phyloP scores from a whole-genome alignment of 225 moss, liverwort and hornwort genomes.

The Physcomitrium patens region DNA sequence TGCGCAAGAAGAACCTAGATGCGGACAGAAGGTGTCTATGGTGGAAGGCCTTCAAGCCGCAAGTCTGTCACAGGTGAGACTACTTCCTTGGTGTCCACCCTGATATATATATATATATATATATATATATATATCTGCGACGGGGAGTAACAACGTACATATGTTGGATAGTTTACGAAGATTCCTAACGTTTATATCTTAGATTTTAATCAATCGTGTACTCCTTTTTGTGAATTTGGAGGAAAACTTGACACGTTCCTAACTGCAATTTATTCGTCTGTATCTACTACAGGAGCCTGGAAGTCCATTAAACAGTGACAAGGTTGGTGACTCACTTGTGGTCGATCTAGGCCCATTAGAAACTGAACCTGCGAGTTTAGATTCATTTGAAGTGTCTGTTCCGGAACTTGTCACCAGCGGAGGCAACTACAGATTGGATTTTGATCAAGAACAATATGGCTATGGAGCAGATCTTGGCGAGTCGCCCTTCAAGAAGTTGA shows the following conservation, averaged over 20 bases:
- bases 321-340: constrained; percentile 49
- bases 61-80: constrained; percentile 32
- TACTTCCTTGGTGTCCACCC: neutral
- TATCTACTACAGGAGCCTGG: constrained; percentile 36
- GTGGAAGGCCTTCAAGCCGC: constrained; percentile 14
- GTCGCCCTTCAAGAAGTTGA: constrained; percentile 61
- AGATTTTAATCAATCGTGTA: neutral
- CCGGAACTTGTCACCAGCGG: constrained; percentile 35
- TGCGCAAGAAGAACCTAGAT: constrained; percentile 24
- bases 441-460: constrained; percentile 42
- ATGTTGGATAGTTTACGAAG: no score
- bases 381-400: constrained; percentile 37
- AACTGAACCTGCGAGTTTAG: constrained; percentile 41
- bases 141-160: neutral
- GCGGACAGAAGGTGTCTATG: constrained; percentile 27
- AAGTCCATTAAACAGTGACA: constrained; percentile 31
- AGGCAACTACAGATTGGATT: constrained; percentile 38
- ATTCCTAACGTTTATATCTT: neutral
- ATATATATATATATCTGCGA: neutral
- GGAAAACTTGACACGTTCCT: constrained; percentile 23
- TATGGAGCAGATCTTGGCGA: constrained; percentile 45
- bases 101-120: constrained; percentile 3
- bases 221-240: neutral
- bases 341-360: constrained; percentile 48
- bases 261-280: constrained; percentile 30